These are phyloP conservation scores for Pistacia atlantica DNA, from an alignment of 345 rosid species.

Conservation along the genomic window DNA sequence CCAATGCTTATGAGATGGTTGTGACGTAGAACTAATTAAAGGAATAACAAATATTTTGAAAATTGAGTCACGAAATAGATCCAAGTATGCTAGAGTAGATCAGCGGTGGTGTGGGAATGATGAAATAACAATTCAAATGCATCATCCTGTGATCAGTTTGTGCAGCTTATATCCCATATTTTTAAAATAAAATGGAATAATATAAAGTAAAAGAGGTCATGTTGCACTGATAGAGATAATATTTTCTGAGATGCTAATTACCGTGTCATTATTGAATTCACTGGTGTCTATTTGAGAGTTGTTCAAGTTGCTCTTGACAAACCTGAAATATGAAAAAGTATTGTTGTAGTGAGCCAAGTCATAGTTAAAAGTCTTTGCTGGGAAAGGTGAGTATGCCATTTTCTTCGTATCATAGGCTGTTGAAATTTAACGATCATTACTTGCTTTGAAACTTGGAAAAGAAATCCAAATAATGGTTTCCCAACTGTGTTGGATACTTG, in stretches of 20 bases:
- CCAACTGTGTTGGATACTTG: background rate
- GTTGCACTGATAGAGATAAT: background rate
- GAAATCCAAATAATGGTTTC: background rate
- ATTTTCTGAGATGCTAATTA: background rate
- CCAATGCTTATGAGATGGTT: background rate
- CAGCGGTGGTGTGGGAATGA: background rate
- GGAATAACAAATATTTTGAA: background rate
- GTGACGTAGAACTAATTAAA: background rate
- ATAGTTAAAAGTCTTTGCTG: background rate
- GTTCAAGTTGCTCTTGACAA: background rate
- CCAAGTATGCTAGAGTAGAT: background rate
- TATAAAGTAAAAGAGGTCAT: background rate
- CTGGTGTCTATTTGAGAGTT: background rate
- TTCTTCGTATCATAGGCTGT: background rate
- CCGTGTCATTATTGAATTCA: background rate
- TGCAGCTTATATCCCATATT: background rate
- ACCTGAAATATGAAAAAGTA: background rate
- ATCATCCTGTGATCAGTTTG: background rate
- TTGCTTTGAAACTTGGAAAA: background rate
- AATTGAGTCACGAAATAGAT: background rate
- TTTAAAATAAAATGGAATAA: too few species aligned
- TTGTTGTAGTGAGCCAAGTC: background rate
- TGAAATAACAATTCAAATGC: background rate
- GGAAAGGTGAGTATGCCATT: background rate
- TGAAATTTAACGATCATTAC: background rate